Evolutionary conservation across 1,284 basidiomycete genomes (phyloP).

Genomic region (Athelia psychrophila): DNA sequence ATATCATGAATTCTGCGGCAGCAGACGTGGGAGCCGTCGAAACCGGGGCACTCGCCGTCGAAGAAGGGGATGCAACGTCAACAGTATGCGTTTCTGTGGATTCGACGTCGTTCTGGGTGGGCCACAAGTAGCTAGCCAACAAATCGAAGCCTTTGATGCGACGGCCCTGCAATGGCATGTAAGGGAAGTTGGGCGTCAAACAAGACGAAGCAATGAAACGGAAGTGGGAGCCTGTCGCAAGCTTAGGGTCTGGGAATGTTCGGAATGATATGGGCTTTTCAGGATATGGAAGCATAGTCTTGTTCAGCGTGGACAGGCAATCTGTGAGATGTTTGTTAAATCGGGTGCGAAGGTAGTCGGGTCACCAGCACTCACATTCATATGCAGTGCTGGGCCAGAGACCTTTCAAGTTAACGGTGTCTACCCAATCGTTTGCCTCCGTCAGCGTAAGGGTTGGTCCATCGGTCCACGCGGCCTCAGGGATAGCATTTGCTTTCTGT

Average conservation of each 20-base stretch:
- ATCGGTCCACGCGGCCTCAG: constrained; percentile 41
- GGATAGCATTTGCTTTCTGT: constrained; percentile 13
- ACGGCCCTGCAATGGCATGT: constrained; percentile 47
- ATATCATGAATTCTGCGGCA: constrained; percentile 54
- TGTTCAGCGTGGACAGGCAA: constrained; percentile 44
- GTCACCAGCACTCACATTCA: constrained; percentile 54
- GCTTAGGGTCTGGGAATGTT: constrained; percentile 67
- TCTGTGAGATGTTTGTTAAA: constrained; percentile 33
- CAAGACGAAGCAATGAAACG: constrained; percentile 68
- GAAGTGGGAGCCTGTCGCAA: constrained; percentile 52
- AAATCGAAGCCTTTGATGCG: constrained; percentile 69
- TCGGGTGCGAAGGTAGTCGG: constrained; percentile 10
- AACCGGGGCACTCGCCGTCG: constrained; percentile 5
- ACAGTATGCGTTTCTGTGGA: neutral
- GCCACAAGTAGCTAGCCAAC: constrained; percentile 52
- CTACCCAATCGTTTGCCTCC: constrained; percentile 62
- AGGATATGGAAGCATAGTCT: constrained; percentile 47
- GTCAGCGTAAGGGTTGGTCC: constrained; percentile 48
- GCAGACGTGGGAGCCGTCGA: constrained; percentile 9
- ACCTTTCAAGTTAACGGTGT: constrained; percentile 50
- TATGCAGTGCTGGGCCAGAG: constrained; percentile 74
- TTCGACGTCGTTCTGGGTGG: constrained; percentile 7
- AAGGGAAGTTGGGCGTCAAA: constrained; percentile 64
- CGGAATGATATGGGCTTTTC: constrained; percentile 52
- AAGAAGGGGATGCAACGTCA: constrained; percentile 1